Evolutionary conservation across 169 alveolate genomes (phyloP).

Genomic region (Cryptosporidium bovis): DNA sequence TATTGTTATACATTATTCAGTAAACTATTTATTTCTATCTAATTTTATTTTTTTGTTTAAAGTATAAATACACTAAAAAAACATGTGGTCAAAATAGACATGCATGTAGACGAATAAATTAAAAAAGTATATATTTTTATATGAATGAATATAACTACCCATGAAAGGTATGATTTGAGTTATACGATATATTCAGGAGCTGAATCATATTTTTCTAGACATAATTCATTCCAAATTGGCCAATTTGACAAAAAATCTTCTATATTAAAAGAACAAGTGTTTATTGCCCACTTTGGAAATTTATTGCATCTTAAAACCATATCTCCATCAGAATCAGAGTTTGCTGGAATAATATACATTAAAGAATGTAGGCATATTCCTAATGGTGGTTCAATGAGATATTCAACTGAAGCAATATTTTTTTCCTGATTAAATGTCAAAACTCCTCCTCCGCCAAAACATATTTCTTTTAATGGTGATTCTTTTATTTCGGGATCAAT

Average conservation of each 20-base stretch:
- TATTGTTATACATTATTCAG: no score
- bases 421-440: neutral
- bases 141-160: neutral
- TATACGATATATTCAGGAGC: neutral
- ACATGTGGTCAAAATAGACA: conserved; percentile 12
- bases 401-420: conserved; percentile 17
- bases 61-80: neutral
- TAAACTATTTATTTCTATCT: no score
- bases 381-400: conserved; percentile 36
- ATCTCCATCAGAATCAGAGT: neutral
- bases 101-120: conserved; percentile 2
- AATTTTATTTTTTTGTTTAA: no score
- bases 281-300: conserved; percentile 36
- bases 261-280: neutral
- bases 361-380: conserved; percentile 67
- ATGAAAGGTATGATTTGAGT: neutral
- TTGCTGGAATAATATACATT: conserved; percentile 36
- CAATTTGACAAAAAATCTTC: conserved; percentile 9
- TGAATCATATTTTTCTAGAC: neutral
- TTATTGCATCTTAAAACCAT: conserved; percentile 19
- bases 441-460: conserved; percentile 66
- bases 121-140: neutral
- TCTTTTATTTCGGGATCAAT: no score
- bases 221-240: conserved; percentile 33
- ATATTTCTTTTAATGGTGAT: neutral